Percentiles rank a stretch among this genome's conserved stretches.
Evolutionary conservation across 495 filamentous ascomycete species (phyloP).

Genomic region (Aspergillus affinis): DNA sequence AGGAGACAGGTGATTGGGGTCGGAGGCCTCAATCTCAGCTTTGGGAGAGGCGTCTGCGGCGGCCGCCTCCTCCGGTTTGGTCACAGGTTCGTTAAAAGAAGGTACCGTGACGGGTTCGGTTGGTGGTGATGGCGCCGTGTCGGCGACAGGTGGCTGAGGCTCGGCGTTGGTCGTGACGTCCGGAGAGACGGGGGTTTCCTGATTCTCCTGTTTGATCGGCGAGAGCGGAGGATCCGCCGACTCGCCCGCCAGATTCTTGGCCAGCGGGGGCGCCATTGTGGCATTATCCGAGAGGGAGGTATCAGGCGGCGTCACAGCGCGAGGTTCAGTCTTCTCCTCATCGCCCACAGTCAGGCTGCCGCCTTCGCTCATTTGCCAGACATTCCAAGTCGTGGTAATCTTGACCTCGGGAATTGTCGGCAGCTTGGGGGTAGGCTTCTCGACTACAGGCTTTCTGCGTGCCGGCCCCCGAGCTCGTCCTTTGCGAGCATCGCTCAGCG

Average conservation of each 20-base stretch:
- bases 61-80: neutral
- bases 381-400: slow-evolving; percentile 49
- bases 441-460: slow-evolving; percentile 66
- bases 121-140: neutral
- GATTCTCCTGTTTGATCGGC: slow-evolving; percentile 1
- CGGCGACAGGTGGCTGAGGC: neutral
- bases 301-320: slow-evolving; percentile 29
- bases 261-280: slow-evolving; percentile 38
- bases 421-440: slow-evolving; percentile 27
- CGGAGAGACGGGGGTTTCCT: neutral
- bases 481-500: slow-evolving; percentile 83
- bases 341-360: slow-evolving; percentile 43
- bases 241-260: slow-evolving; percentile 59
- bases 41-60: slow-evolving; percentile 2
- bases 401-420: slow-evolving; percentile 44
- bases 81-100: neutral
- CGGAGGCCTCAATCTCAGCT: neutral
- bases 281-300: slow-evolving; percentile 24
- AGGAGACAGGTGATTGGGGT: neutral
- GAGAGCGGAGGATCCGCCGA: slow-evolving; percentile 35
- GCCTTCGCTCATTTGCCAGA: slow-evolving; percentile 51
- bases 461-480: slow-evolving; percentile 84
- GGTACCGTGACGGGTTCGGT: neutral
- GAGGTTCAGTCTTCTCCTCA: slow-evolving; percentile 22
- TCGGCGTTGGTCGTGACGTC: neutral